Evolutionary conservation across 108 stramenopile species (phyloP).

Genomic region (Epithemia pelagica): DNA sequence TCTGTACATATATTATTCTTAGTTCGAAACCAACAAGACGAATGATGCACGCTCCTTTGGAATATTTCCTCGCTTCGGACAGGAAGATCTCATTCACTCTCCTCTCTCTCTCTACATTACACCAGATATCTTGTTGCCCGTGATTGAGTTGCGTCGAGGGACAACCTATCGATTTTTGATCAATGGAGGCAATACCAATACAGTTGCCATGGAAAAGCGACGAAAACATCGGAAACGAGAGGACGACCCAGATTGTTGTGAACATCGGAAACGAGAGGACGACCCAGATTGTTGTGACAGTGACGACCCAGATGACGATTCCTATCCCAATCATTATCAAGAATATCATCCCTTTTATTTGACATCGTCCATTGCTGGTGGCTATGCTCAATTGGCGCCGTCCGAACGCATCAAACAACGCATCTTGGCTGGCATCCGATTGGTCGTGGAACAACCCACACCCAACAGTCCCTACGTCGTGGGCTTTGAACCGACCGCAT

Average conservation of each 20-base stretch:
- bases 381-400: constrained; percentile 13
- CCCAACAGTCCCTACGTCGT: not conserved
- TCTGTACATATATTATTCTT: no score
- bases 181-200: constrained; percentile 11
- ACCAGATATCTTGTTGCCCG: constrained; percentile 17
- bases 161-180: constrained; percentile 22
- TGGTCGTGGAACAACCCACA: not conserved
- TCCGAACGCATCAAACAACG: constrained; percentile 9
- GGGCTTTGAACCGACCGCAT: constrained; percentile 7
- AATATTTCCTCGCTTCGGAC: no score
- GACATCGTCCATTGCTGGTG: constrained; percentile 1
- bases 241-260: no score
- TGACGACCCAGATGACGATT: no score
- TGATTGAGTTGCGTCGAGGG: constrained; percentile 14
- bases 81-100: no score
- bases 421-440: constrained; percentile 7
- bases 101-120: no score
- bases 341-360: constrained; percentile 13
- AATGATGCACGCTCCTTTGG: no score
- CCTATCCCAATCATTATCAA: not conserved
- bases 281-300: no score
- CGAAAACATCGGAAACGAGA: no score
- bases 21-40: no score
- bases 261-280: no score
- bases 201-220: constrained; percentile 2